phyloP scores from a whole-genome alignment of 2,329 filamentous ascomycete species.

The Moelleriella libera region DNA sequence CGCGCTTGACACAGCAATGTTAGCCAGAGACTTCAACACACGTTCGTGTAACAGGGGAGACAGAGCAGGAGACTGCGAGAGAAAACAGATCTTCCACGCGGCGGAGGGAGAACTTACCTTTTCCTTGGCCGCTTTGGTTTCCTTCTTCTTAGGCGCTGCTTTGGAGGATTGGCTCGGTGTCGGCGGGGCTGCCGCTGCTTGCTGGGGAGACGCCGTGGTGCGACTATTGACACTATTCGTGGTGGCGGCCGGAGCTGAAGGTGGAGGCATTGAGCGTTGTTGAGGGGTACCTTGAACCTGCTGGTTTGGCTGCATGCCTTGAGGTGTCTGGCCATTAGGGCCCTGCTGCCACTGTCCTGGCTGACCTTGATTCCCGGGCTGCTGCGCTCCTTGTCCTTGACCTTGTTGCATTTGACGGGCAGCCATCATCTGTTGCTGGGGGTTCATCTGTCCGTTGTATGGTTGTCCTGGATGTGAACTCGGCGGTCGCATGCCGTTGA shows the following conservation, averaged over 20 bases:
- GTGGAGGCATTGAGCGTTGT: constrained; percentile 55
- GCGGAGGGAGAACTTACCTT: constrained; percentile 40
- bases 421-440: constrained; percentile 42
- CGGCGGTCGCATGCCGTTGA: constrained; percentile 56
- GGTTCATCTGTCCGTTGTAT: constrained; percentile 45
- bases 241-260: constrained; percentile 40
- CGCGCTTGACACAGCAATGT: constrained; percentile 19
- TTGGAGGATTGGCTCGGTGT: constrained; percentile 65
- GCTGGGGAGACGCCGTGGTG: constrained; percentile 47
- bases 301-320: constrained; percentile 24
- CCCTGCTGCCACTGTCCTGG: constrained; percentile 25
- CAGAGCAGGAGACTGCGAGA: no score
- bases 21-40: background rate
- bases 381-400: constrained; percentile 17
- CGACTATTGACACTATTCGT: constrained; percentile 36
- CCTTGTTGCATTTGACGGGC: constrained; percentile 23
- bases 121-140: constrained; percentile 45
- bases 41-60: no score
- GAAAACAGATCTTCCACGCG: background rate
- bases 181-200: constrained; percentile 53
- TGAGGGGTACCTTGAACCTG: constrained; percentile 55
- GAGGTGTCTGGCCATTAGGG: constrained; percentile 25
- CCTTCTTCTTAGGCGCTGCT: constrained; percentile 66
- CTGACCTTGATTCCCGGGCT: constrained; percentile 13
- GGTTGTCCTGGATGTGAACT: constrained; percentile 49